These are phyloP conservation scores for Lentinula detonsa DNA, from an alignment of 768 basidiomycete genomes.

Conservation along the genomic window DNA sequence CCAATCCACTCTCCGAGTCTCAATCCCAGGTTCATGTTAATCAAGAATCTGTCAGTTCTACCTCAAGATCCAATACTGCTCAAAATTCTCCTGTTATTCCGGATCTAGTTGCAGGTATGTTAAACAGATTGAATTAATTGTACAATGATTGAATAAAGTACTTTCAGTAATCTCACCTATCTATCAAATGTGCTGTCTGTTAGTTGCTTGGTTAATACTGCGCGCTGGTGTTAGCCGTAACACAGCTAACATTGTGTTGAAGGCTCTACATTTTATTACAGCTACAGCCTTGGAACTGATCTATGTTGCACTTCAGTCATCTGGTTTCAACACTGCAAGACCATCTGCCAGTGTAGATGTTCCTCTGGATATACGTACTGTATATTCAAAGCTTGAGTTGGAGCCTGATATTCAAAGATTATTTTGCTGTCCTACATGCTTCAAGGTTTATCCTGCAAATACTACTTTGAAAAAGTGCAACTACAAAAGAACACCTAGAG, in stretches of 20 bases:
- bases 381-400: constrained; percentile 9
- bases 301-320: not conserved
- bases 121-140: no score
- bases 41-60: no score
- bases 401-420: constrained; percentile 18
- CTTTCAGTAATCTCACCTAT: not conserved
- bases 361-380: constrained; percentile 17
- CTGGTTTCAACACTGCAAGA: not conserved
- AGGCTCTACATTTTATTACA: constrained; percentile 7
- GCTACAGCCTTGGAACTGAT: not conserved
- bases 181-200: constrained; percentile 5
- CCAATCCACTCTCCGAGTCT: no score
- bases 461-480: constrained; percentile 13
- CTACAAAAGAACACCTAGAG: constrained; percentile 14
- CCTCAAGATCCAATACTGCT: no score
- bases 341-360: not conserved
- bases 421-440: constrained; percentile 21
- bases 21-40: no score
- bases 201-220: constrained; percentile 7
- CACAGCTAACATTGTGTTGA: constrained; percentile 4
- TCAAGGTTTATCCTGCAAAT: constrained; percentile 9
- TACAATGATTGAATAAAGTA: no score
- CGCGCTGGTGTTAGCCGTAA: not conserved
- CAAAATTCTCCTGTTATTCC: no score
- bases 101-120: no score